A percentile compares a stretch with the other conserved stretches of the same genome.
These are phyloP conservation scores for Ambrosiella cleistominuta DNA, from an alignment of 2,329 filamentous ascomycete genomes.

Conservation along the genomic window DNA sequence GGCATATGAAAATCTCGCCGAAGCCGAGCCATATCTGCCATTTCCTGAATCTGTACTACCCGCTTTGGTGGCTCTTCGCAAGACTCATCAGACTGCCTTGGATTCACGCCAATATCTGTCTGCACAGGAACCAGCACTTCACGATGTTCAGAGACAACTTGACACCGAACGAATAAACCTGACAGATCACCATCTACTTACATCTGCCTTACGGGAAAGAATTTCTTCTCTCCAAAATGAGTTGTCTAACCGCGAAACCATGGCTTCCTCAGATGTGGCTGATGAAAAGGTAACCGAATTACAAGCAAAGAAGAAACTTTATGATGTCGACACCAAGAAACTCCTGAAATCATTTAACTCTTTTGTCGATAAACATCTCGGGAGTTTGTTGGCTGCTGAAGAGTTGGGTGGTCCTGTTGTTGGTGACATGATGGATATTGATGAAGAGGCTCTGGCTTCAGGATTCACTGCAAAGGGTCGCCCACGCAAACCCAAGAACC, in stretches of 20 bases:
- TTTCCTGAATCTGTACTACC: conserved; percentile 50
- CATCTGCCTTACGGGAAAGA: conserved; percentile 35
- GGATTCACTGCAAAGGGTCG: conserved; percentile 45
- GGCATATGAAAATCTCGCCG: conserved; percentile 47
- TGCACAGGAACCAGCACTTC: conserved; percentile 25
- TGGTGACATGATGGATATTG: conserved; percentile 50
- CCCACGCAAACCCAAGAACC: conserved; percentile 29
- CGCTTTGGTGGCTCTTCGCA: conserved; percentile 52
- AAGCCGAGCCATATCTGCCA: conserved; percentile 48
- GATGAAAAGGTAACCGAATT: conserved; percentile 45
- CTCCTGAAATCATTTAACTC: conserved; percentile 46
- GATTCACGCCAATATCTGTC: conserved; percentile 45
- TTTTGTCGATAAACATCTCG: conserved; percentile 56
- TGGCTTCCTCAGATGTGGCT: conserved; percentile 42
- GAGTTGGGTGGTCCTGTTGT: conserved; percentile 70
- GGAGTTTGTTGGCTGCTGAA: conserved; percentile 63
- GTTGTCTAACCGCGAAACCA: conserved; percentile 37
- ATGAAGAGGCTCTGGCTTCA: conserved; percentile 39
- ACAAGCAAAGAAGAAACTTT: conserved; percentile 37
- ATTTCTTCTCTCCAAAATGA: conserved; percentile 42
- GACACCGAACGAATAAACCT: conserved; percentile 33
- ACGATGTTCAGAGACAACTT: conserved; percentile 28
- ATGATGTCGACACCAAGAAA: conserved; percentile 41
- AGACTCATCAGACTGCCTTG: conserved; percentile 43
- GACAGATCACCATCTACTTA: conserved; percentile 38